These are phyloP conservation scores for Pseudozyma sp. DNA, from an alignment of 1,284 basidiomycete genomes.

Conservation along the genomic window DNA sequence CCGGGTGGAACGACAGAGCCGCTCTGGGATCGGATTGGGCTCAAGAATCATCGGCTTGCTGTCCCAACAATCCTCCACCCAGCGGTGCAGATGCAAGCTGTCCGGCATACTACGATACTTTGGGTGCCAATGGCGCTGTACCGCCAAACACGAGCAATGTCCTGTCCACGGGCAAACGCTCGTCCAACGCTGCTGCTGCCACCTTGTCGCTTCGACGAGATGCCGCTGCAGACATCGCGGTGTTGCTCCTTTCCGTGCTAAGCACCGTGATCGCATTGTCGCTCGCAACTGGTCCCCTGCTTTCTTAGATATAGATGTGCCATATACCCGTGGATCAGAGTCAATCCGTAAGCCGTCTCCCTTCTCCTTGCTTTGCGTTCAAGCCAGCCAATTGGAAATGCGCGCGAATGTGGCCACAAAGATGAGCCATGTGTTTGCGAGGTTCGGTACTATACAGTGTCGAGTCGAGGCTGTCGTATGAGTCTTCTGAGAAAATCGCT, in stretches of 20 bases:
- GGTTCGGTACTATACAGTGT: not conserved
- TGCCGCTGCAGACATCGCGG: not conserved
- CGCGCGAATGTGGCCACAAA: no score
- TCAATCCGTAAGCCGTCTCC: not conserved
- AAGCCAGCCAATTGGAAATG: not conserved
- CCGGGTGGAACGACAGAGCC: slow-evolving; percentile 44
- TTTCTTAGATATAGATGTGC: slow-evolving; percentile 9
- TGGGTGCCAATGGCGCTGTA: slow-evolving; percentile 19
- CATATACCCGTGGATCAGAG: not conserved
- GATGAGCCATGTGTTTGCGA: no score
- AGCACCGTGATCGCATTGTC: slow-evolving; percentile 5
- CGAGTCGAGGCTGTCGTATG: not conserved
- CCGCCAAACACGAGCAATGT: slow-evolving; percentile 52
- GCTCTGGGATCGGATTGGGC: slow-evolving; percentile 58
- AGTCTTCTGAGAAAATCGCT: not conserved
- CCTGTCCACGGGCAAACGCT: slow-evolving; percentile 41
- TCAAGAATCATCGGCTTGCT: slow-evolving; percentile 54
- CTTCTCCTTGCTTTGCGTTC: not conserved
- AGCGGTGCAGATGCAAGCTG: slow-evolving; percentile 31
- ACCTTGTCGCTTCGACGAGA: not conserved
- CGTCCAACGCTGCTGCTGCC: slow-evolving; percentile 22
- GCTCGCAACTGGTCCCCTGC: slow-evolving; percentile 4
- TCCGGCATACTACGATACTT: slow-evolving; percentile 46
- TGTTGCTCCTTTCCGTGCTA: not conserved
- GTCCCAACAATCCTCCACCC: slow-evolving; percentile 43